Base-by-base conservation (phyloP, 2,329 filamentous ascomycete genomes). In the Stagonosporopsis cucurbitacearum region DNA sequence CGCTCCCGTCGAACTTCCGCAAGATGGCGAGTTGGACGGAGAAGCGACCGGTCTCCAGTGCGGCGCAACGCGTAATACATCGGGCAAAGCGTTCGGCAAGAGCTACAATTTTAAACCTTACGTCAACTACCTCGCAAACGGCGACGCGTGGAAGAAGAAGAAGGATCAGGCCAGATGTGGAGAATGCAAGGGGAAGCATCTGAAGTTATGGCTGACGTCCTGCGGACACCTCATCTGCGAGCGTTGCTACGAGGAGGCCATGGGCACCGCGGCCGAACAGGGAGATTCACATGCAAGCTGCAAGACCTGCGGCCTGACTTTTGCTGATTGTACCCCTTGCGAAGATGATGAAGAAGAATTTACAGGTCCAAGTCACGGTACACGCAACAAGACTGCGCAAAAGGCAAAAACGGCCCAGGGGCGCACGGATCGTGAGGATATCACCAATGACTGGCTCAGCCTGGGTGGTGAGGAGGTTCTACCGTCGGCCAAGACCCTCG, bases 171-270 rank as follows among this genome's bases (percentile, higher is more conserved):
- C 75, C 65, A 58, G 65, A 2, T 86, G 84, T 64, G 60, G 66
- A 2, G 58, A 64, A 0, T 87, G 85, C 59, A 65, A 2, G 61
- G 47, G 57, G 20, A 44, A 68, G 0, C 81, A 81, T 0, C 60
- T 68, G 0, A 59, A 77, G 0, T 75, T 81, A 0, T 68, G 76
- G 9, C 71, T 83, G 26, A 83, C 83, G 0, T 70, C 77, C 4
- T 88, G 86, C 64, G 72, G 76, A 15, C 85, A 88, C 57, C 68
- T 86, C 5, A 84, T 84, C 59, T 88, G 86, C 68, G 13, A n/a
- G 0, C 52, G 67, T 1, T 66, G 72, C 0, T 88, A 85, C 60
- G 71, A 84, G 7, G 48, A 65, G 2, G 60, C 66, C 2, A 54
- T 77, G 37, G 58, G 66, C 40, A n/a, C 28, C n/a, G 71, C 72